Percentiles rank a stretch among this genome's conserved stretches.
Evolutionary conservation across 1,139 yeast genomes (phyloP).

Genomic region (Wickerhamomyces sp.): DNA sequence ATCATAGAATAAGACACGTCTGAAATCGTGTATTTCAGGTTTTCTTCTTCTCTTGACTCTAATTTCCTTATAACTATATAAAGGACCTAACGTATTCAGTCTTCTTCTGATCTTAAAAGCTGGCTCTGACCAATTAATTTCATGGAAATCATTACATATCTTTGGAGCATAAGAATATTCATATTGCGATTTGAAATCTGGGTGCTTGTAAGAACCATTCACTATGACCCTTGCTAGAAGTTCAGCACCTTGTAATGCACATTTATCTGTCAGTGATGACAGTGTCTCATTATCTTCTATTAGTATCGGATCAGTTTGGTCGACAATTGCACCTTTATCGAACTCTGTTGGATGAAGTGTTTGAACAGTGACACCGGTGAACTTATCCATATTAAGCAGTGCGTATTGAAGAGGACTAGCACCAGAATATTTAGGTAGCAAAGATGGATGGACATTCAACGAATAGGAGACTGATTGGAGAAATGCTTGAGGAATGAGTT

Average conservation of each 20-base stretch:
- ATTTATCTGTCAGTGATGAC: conserved; percentile 36
- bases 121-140: conserved; percentile 42
- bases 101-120: conserved; percentile 40
- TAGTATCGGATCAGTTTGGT: conserved; percentile 46
- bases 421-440: conserved; percentile 80
- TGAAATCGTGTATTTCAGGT: conserved; percentile 25
- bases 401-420: conserved; percentile 89
- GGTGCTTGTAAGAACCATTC: conserved; percentile 29
- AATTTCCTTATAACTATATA: conserved; percentile 45
- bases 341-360: conserved; percentile 84
- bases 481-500: conserved; percentile 62
- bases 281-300: conserved; percentile 41
- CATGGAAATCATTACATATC: conserved; percentile 37
- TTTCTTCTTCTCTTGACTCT: conserved; percentile 29
- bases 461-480: conserved; percentile 50
- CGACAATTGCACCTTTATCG: conserved; percentile 70
- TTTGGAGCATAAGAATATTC: conserved; percentile 56
- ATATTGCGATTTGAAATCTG: conserved; percentile 26
- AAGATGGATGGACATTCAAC: conserved; percentile 87
- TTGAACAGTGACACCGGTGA: conserved; percentile 86
- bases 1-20: conserved; percentile 46
- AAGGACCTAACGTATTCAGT: conserved; percentile 54
- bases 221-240: conserved; percentile 46
- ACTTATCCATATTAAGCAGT: conserved; percentile 53
- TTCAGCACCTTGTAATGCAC: conserved; percentile 59